Evolutionary conservation across 352 stramenopile species (phyloP).

Genomic region (Globisporangium canariense): DNA sequence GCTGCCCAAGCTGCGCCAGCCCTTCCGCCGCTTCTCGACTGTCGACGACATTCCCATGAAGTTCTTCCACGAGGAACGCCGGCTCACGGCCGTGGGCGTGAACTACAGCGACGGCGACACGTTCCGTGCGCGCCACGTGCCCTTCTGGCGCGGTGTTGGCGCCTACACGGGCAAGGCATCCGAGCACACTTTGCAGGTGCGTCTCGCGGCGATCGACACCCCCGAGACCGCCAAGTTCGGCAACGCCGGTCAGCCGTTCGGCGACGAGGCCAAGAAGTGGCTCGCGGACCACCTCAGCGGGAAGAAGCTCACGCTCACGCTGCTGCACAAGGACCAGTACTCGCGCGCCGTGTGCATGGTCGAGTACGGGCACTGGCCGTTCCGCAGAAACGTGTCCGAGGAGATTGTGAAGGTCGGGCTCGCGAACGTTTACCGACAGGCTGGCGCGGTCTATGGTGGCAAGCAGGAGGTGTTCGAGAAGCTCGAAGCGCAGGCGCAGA

Average conservation of each 20-base stretch:
- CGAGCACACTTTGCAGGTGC: conserved; percentile 82
- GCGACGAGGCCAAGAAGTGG: conserved; percentile 78
- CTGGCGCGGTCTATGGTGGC: conserved; percentile 77
- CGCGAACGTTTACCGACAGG: conserved; percentile 71
- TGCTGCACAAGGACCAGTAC: conserved; percentile 86
- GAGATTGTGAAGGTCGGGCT: conserved; percentile 79
- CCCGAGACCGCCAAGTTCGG: conserved; percentile 87
- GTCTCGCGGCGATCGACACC: conserved; percentile 79
- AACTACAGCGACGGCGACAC: conserved; percentile 81
- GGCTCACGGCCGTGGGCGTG: conserved; percentile 48
- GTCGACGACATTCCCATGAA: conserved; percentile 75
- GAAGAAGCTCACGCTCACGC: conserved; percentile 59
- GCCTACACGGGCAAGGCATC: conserved; percentile 56
- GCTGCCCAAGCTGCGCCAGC: conserved; percentile 49
- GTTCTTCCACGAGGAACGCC: conserved; percentile 63
- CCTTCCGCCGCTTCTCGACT: conserved; percentile 69
- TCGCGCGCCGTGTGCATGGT: conserved; percentile 80
- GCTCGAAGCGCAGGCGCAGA: conserved; percentile 59
- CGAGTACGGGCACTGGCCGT: conserved; percentile 75
- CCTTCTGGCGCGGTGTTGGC: conserved; percentile 39
- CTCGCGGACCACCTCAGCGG: conserved; percentile 43
- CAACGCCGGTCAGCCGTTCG: conserved; percentile 68
- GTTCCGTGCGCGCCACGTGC: conserved; percentile 70
- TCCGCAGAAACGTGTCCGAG: conserved; percentile 72
- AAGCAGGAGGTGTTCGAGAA: conserved; percentile 63